Evolutionary conservation across 1,139 yeast species (phyloP).

Genomic region (Saccharomyces hybrid): DNA sequence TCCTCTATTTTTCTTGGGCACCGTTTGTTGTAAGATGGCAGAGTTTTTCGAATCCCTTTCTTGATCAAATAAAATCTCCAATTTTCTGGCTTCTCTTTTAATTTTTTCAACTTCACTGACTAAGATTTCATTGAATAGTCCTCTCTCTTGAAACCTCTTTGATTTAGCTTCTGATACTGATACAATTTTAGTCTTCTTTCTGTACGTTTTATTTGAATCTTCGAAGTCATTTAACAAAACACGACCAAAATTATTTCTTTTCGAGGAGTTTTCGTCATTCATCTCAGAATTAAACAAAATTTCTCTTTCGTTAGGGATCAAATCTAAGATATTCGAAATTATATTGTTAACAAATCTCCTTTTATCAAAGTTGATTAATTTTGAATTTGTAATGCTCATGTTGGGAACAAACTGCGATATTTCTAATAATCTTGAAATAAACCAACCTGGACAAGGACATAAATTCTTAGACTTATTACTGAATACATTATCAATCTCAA

Average conservation of each 20-base stretch:
- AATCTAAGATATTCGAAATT: conserved; percentile 43
- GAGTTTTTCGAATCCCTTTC: conserved; percentile 28
- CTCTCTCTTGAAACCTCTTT: conserved; percentile 30
- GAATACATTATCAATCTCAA: conserved; percentile 35
- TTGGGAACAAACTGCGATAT: conserved; percentile 63
- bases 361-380: conserved; percentile 59
- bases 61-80: conserved; percentile 37
- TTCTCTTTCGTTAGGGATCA: conserved; percentile 25
- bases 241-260: conserved; percentile 15
- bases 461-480: conserved; percentile 45
- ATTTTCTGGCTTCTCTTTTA: conserved; percentile 44
- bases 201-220: conserved; percentile 15
- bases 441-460: conserved; percentile 86
- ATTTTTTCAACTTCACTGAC: conserved; percentile 44
- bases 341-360: conserved; percentile 55
- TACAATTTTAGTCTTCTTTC: conserved; percentile 33
- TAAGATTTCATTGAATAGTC: conserved; percentile 41
- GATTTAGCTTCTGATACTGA: conserved; percentile 40
- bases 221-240: conserved; percentile 19
- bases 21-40: conserved; percentile 12
- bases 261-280: conserved; percentile 13
- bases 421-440: conserved; percentile 52
- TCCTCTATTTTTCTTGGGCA: conserved; percentile 14
- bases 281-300: neutral
- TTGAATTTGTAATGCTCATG: conserved; percentile 51